A percentile compares a stretch with the other conserved stretches of the same genome.
Evolutionary conservation across 2,329 filamentous ascomycete species (phyloP).

Genomic region (Arthrobotrys iridis): DNA sequence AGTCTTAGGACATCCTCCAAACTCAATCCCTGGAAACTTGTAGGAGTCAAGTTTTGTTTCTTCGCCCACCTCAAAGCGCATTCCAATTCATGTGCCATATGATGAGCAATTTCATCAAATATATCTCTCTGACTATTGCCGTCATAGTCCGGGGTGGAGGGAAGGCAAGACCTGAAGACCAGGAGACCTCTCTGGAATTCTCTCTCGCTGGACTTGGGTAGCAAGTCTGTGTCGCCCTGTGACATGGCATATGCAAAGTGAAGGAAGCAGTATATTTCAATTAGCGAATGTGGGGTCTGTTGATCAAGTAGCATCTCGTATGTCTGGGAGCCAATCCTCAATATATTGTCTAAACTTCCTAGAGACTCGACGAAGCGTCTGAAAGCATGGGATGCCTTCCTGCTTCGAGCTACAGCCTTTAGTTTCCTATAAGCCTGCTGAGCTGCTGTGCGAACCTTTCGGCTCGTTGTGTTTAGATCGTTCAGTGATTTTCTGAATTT

Average conservation of each 20-base stretch:
- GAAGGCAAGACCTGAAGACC: conserved; percentile 45
- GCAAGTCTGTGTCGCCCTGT: conserved; percentile 43
- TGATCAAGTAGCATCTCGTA: conserved; percentile 48
- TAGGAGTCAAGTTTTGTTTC: conserved; percentile 48
- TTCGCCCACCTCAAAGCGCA: conserved; percentile 52
- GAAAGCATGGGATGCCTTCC: conserved; percentile 40
- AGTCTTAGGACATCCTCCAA: conserved; percentile 45
- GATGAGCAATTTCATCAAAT: conserved; percentile 50
- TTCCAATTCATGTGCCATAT: conserved; percentile 50
- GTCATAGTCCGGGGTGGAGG: conserved; percentile 40
- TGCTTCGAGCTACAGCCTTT: conserved; percentile 30
- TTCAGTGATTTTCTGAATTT: conserved; percentile 27
- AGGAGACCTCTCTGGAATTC: conserved; percentile 42
- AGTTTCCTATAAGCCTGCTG: conserved; percentile 48
- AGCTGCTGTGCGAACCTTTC: conserved; percentile 46
- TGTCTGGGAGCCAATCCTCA: conserved; percentile 46
- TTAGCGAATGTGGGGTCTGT: conserved; percentile 43
- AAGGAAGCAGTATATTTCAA: conserved; percentile 53
- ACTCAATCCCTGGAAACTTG: conserved; percentile 48
- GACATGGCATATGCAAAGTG: conserved; percentile 54
- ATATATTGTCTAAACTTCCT: conserved; percentile 42
- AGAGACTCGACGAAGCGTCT: conserved; percentile 41
- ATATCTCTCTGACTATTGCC: conserved; percentile 51
- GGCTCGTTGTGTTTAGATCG: conserved; percentile 26
- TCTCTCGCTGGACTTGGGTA: conserved; percentile 29